Evolutionary conservation across 352 stramenopile genomes (phyloP).

Genomic region (Phytophthora ohioensis): DNA sequence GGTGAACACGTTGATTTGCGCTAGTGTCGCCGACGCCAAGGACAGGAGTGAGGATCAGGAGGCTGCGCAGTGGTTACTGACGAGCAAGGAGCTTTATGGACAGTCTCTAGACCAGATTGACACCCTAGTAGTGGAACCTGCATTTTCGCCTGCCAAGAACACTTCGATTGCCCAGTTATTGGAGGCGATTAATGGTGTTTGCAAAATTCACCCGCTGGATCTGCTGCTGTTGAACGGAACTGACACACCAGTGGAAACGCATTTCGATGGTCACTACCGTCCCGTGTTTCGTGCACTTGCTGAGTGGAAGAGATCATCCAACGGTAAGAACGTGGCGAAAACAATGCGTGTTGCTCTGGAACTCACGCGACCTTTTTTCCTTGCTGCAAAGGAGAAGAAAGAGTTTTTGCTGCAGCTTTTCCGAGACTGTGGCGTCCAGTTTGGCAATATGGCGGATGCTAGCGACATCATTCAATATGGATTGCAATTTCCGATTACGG

Average conservation of each 20-base stretch:
- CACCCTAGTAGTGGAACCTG: conserved; percentile 26
- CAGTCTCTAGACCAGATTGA: conserved; percentile 47
- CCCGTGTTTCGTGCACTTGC: conserved; percentile 48
- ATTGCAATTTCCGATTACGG: conserved; percentile 64
- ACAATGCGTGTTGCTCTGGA: conserved; percentile 46
- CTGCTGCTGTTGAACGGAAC: conserved; percentile 24
- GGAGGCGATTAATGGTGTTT: conserved; percentile 57
- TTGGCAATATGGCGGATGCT: conserved; percentile 66
- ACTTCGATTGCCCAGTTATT: conserved; percentile 42
- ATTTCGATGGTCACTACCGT: conserved; percentile 63
- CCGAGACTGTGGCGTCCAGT: conserved; percentile 73
- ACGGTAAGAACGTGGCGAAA: conserved; percentile 28
- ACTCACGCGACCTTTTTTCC: conserved; percentile 62
- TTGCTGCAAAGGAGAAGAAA: conserved; percentile 66
- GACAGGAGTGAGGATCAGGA: conserved; percentile 25
- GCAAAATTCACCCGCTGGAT: conserved; percentile 43
- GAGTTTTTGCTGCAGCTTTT: conserved; percentile 75
- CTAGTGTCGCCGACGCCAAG: conserved; percentile 26
- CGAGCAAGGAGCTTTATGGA: conserved; percentile 45
- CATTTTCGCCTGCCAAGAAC: conserved; percentile 33
- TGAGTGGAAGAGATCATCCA: conserved; percentile 36
- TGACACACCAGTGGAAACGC: conserved; percentile 36
- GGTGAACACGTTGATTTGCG: conserved; percentile 40
- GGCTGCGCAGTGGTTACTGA: conserved; percentile 45
- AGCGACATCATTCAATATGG: conserved; percentile 65